These are phyloP conservation scores for Colletotrichum sp. DNA, from an alignment of 2,329 filamentous ascomycete genomes.

Conservation along the genomic window DNA sequence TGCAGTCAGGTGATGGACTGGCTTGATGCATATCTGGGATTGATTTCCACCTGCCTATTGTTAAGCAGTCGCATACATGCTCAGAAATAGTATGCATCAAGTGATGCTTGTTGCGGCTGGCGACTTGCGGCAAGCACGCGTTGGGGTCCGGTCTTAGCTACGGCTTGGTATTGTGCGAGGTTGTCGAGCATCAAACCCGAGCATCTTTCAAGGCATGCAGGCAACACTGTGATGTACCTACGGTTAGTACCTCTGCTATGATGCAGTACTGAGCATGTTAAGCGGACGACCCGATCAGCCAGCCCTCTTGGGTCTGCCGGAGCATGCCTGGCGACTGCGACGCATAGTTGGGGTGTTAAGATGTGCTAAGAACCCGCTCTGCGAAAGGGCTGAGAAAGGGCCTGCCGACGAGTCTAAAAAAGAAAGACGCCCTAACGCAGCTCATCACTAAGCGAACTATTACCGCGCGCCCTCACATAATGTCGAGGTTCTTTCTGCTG, in stretches of 20 bases:
- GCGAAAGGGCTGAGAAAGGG: constrained; percentile 1
- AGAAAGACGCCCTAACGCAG: background rate
- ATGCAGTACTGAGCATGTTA: background rate
- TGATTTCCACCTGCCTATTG: background rate
- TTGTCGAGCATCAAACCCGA: background rate
- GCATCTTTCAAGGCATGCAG: background rate
- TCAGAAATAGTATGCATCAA: background rate
- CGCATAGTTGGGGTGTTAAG: constrained; percentile 16
- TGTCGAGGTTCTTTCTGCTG: background rate
- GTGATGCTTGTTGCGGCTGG: background rate
- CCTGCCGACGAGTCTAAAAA: background rate
- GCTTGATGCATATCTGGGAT: background rate
- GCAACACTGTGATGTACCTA: background rate
- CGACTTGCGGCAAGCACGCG: too few relatives aligned
- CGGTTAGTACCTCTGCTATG: background rate
- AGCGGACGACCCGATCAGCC: background rate
- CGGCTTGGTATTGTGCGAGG: background rate
- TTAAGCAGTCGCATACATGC: background rate
- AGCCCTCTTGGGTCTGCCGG: background rate
- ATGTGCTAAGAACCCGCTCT: constrained; percentile 2
- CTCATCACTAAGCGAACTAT: constrained; percentile 4
- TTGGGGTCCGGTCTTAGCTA: background rate
- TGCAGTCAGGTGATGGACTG: background rate
- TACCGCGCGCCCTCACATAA: background rate
- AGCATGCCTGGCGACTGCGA: background rate